Base-by-base conservation (phyloP, 805 yeast species). In the Candida takata region DNA sequence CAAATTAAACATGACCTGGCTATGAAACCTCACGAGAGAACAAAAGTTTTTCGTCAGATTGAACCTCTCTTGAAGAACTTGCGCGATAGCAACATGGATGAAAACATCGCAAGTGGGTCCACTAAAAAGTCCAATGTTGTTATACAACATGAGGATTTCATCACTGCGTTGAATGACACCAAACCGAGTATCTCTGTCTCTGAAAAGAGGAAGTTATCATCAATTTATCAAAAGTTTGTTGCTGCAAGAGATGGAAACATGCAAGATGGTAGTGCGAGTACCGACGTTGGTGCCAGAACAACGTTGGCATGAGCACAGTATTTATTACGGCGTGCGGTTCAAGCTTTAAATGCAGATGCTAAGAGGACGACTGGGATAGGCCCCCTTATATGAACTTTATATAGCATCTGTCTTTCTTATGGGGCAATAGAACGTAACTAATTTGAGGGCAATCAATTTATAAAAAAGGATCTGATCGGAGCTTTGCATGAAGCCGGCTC, bases 151-250 rank as follows among this genome's bases (percentile, higher is more conserved):
- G 54, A 56, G 8, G 84, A 90, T 51, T 69, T 90, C 37, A 36
- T 65, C 6, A 67, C 67, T 24, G 82, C 95, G 0, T 60, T 84
- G 31, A 52, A 57, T 16, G 95, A 84, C 37, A 86, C 97, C 1
- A 85, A 84, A 46, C 85, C 95, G n/a, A 84, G 95, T 31, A 86
- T 90, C 20, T 87, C 97, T 0, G 57, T 62, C 1, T 70, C 77
- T 14, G 97, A 90, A 51, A 69, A 72, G 41, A 46, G 47, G 7
- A 84, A 86, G 49, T 68, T 90, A 33, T 57, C 64, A 17, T 59
- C 55, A 0, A 79, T 90, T 24, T 90, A 90, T 53, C 54, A 64
- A 15, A 78, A 80, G 51, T 92, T 90, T 52, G 73, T 79, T 5
- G 70, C 77, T 27, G 86, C 76, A 12, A 62, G 97, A 30, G 88